Percentiles rank a stretch among this genome's conserved stretches.
phyloP scores from a whole-genome alignment of 257 asterid genomes.

The Nicotiana knightiana region DNA sequence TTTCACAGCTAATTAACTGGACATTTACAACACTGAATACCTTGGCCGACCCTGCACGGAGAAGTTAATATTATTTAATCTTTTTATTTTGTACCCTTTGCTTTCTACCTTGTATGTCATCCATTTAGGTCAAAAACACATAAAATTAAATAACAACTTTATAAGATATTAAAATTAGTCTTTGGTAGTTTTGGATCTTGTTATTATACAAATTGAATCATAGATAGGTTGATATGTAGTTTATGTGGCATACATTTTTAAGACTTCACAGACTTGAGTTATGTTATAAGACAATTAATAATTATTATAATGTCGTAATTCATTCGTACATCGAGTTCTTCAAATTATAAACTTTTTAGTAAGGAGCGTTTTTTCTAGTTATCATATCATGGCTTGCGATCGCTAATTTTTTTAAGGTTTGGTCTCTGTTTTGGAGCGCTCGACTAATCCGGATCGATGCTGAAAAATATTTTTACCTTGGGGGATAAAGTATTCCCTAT shows the following conservation, averaged over 20 bases:
- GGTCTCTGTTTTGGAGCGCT: fast-evolving
- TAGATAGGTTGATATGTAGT: not conserved
- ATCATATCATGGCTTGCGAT: no score
- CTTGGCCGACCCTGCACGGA: not conserved
- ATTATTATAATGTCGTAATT: not conserved
- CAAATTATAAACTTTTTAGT: no score
- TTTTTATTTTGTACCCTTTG: not conserved
- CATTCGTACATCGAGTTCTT: not conserved
- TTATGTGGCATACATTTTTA: not conserved
- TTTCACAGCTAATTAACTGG: not conserved
- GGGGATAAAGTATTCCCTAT: no score
- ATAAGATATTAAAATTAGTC: not conserved
- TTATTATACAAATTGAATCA: not conserved
- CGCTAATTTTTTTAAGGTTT: no score
- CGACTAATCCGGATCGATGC: no score
- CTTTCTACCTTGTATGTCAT: no score
- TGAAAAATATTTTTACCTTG: fast-evolving
- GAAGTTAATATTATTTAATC: not conserved
- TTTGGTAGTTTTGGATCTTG: not conserved
- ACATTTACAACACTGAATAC: not conserved
- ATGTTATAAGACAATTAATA: not conserved
- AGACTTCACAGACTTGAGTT: not conserved
- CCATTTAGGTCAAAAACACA: not conserved
- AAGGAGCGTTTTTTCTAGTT: no score
- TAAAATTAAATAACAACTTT: not conserved